These are phyloP conservation scores for Colletotrichum kahawae DNA, from an alignment of 2,329 filamentous ascomycete species.

Conservation along the genomic window DNA sequence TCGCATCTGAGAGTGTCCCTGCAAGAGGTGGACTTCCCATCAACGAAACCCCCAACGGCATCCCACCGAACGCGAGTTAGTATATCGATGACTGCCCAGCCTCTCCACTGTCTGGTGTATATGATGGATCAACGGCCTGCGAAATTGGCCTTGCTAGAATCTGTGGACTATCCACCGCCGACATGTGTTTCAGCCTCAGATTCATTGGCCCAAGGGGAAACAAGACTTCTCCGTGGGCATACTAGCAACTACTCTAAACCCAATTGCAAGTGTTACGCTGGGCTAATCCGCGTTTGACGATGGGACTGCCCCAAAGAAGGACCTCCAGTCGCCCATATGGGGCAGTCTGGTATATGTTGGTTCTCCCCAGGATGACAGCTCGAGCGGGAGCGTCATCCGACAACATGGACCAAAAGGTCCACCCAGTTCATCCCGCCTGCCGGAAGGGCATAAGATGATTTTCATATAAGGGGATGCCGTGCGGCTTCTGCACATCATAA, in stretches of 20 bases:
- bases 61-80: background rate
- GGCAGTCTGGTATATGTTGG: background rate
- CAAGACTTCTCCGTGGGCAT: background rate
- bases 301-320: background rate
- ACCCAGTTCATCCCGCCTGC: background rate
- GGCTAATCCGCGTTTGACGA: background rate
- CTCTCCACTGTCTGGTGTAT: constrained; percentile 7
- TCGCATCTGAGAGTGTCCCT: background rate
- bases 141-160: background rate
- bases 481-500: constrained; percentile 10
- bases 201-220: background rate
- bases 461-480: background rate
- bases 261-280: background rate
- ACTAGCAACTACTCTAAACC: background rate
- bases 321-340: background rate
- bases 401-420: background rate
- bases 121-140: background rate
- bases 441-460: background rate
- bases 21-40: background rate
- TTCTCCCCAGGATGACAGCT: background rate
- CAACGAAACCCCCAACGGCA: background rate
- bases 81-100: constrained; percentile 17
- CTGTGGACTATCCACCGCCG: background rate
- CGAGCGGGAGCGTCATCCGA: background rate
- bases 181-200: background rate